phyloP scores from a whole-genome alignment of 345 rosid species.

The Syzygium oleosum region DNA sequence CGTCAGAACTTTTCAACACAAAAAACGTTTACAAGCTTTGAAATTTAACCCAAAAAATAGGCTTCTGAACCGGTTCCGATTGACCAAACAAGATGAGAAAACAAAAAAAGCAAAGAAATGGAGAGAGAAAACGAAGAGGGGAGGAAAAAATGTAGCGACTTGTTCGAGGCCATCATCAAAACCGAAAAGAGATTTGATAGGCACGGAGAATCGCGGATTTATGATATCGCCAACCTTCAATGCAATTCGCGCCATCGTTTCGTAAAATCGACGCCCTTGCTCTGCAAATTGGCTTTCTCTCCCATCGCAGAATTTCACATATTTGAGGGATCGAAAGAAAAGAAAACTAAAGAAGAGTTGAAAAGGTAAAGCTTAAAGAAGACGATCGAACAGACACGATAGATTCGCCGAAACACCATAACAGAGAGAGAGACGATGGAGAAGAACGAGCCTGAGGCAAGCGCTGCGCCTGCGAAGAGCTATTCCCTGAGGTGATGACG shows the following conservation, averaged over 20 bases:
- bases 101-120: too few species aligned
- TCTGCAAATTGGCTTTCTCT: conserved; percentile 60
- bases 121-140: not conserved
- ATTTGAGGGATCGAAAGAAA: not conserved
- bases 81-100: not conserved
- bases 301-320: too few species aligned
- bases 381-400: not conserved
- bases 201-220: conserved; percentile 65
- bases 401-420: not conserved
- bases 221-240: conserved; percentile 67
- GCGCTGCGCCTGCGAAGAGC: accelerated
- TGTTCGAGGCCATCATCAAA: conserved; percentile 75
- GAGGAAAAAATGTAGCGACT: conserved; percentile 32
- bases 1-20: too few species aligned
- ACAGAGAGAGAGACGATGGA: not conserved
- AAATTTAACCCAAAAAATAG: not conserved
- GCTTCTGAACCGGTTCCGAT: not conserved
- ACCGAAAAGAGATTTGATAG: conserved; percentile 30
- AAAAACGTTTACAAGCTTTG: not conserved
- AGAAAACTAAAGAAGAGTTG: not conserved
- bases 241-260: conserved; percentile 44
- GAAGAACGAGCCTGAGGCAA: not conserved
- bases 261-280: conserved; percentile 35
- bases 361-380: not conserved
- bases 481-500: accelerated